Evolutionary conservation across 2,329 filamentous ascomycete genomes (phyloP).

Genomic region (Periconia digitata): DNA sequence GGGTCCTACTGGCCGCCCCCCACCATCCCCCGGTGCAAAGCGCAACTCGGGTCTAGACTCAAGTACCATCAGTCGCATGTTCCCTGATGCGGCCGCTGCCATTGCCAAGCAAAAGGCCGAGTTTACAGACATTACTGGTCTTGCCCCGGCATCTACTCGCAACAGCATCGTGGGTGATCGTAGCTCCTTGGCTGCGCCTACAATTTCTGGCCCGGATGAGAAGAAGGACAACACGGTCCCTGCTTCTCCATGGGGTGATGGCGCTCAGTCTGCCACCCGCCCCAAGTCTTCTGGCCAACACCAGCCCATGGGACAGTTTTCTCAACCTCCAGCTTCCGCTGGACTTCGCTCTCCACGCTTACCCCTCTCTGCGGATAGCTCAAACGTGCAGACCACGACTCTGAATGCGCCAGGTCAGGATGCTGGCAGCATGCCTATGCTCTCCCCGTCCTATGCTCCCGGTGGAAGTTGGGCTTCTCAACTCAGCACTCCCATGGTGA

Average conservation of each 20-base stretch:
- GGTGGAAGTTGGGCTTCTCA: conserved; percentile 98
- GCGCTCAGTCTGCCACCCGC: conserved; percentile 47
- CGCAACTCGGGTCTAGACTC: conserved; percentile 93
- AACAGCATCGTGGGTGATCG: conserved; percentile 84
- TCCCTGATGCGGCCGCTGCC: conserved; percentile 95
- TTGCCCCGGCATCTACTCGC: conserved; percentile 84
- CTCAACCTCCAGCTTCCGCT: conserved; percentile 73
- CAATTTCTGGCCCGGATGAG: conserved; percentile 71
- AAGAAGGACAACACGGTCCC: conserved; percentile 65
- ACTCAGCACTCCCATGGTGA: conserved; percentile 95
- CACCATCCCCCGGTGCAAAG: conserved; percentile 74
- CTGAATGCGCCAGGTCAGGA: conserved; percentile 72
- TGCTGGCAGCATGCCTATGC: conserved; percentile 71
- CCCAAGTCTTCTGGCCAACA: conserved; percentile 80
- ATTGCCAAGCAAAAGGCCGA: conserved; percentile 98
- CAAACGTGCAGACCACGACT: conserved; percentile 80
- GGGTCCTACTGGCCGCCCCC: conserved; percentile 64
- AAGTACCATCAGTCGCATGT: conserved; percentile 97
- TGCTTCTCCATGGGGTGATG: conserved; percentile 79
- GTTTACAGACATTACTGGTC: conserved; percentile 92
- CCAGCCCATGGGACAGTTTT: conserved; percentile 84
- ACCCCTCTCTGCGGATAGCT: conserved; percentile 63
- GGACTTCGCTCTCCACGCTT: conserved; percentile 80
- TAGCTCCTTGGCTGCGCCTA: conserved; percentile 71
- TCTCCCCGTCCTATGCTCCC: conserved; percentile 76